These are phyloP conservation scores for Caryocar brasiliense DNA, from an alignment of 441 rosid species.

Conservation along the genomic window DNA sequence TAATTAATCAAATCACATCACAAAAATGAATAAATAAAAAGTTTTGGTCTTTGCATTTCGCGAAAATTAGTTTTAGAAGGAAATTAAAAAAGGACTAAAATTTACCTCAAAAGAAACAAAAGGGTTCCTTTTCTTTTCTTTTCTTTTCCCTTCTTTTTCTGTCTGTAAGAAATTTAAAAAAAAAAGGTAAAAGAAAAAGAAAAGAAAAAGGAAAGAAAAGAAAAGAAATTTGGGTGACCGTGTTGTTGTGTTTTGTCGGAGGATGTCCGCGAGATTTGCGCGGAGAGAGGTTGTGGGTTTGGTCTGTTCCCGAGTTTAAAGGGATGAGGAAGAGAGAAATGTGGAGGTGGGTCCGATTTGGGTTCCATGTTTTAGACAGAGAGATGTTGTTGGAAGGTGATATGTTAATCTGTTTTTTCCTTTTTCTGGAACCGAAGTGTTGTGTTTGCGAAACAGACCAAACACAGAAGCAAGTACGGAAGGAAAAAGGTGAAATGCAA, in stretches of 20 bases:
- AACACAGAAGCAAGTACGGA: not conserved
- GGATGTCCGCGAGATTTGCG: slow-evolving; percentile 37
- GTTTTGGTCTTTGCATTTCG: slow-evolving; percentile 10
- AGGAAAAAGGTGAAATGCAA: slow-evolving; percentile 25
- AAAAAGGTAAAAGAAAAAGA: slow-evolving; percentile 17
- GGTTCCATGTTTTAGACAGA: slow-evolving; percentile 4
- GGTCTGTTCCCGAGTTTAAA: slow-evolving; percentile 27
- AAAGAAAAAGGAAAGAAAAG: slow-evolving; percentile 15
- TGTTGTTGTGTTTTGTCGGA: slow-evolving; percentile 1
- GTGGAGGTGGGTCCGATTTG: slow-evolving; percentile 36
- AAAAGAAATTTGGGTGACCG: not conserved
- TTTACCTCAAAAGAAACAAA: slow-evolving; percentile 4
- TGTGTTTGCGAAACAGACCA: slow-evolving; percentile 14
- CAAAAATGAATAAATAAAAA: slow-evolving; percentile 31
- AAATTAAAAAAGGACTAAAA: not conserved
- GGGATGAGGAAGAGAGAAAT: slow-evolving; percentile 21
- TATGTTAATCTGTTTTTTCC: not conserved
- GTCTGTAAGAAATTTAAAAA: slow-evolving; percentile 18
- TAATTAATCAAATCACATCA: slow-evolving; percentile 22
- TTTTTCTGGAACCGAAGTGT: no score
- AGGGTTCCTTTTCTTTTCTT: no score
- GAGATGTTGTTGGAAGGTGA: not conserved
- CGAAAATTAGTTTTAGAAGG: slow-evolving; percentile 10
- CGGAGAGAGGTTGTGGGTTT: slow-evolving; percentile 14
- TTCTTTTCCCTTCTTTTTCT: no score